Conservation (phyloP, 345 rosid genomes). For the Rhodamnia argentea region DNA sequence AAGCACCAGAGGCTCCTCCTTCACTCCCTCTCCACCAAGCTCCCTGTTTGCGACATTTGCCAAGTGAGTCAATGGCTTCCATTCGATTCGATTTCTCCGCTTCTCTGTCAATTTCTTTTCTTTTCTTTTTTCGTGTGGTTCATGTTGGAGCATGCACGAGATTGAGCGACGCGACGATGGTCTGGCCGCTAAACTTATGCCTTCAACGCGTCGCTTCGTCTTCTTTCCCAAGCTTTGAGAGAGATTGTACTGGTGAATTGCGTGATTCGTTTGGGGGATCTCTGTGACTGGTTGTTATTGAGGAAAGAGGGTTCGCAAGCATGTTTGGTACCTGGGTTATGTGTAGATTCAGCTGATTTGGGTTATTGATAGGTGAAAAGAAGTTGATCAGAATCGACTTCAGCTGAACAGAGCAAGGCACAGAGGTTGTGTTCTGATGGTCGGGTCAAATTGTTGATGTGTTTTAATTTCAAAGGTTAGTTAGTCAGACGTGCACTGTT, state of each 20-base stretch:
- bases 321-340: not conserved
- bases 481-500: not conserved
- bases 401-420: not conserved
- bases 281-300: not conserved
- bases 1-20: conserved; percentile 97
- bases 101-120: not conserved
- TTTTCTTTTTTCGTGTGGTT: not conserved
- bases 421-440: not conserved
- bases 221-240: not conserved
- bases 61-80: conserved; percentile 24
- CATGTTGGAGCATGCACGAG: not conserved
- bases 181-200: not conserved
- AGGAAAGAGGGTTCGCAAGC: not conserved
- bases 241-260: not conserved
- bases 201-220: not conserved
- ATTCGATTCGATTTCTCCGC: not conserved
- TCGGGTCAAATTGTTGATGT: not conserved
- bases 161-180: not conserved
- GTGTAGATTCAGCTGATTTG: not conserved
- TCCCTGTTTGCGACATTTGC: conserved; percentile 90
- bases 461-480: not conserved
- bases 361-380: not conserved
- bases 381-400: not conserved
- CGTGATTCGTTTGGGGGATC: not conserved
- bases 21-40: conserved; percentile 38